These are phyloP conservation scores for Suillus paluster DNA, from an alignment of 768 basidiomycete species.

Conservation along the genomic window DNA sequence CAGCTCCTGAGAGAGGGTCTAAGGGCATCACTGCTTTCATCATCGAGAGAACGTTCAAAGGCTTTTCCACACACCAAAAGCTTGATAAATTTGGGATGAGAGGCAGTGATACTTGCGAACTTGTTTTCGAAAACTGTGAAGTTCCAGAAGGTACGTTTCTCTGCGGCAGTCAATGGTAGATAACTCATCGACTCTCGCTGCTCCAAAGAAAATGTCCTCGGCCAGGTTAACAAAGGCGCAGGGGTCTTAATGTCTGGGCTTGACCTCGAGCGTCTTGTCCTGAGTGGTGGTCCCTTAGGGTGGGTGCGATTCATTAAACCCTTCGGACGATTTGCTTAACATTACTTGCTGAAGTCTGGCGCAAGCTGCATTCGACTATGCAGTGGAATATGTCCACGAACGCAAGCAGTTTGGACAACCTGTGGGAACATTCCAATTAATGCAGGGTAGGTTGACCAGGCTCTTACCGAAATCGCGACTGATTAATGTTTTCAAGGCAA, in stretches of 20 bases:
- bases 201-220: constrained; percentile 78
- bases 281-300: constrained; percentile 93
- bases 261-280: constrained; percentile 88
- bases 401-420: constrained; percentile 89
- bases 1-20: constrained; percentile 72
- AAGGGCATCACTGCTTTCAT: constrained; percentile 95
- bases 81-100: constrained; percentile 97
- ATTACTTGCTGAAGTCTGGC: constrained; percentile 59
- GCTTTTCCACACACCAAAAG: constrained; percentile 89
- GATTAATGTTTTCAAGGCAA: constrained; percentile 52
- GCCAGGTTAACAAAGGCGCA: constrained; percentile 77
- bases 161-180: neutral
- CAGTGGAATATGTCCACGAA: constrained; percentile 90
- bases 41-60: constrained; percentile 79
- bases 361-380: constrained; percentile 92
- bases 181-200: constrained; percentile 1
- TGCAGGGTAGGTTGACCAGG: constrained; percentile 73
- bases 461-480: neutral
- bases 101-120: constrained; percentile 92
- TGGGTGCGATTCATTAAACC: constrained; percentile 31
- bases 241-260: constrained; percentile 93
- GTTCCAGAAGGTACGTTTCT: constrained; percentile 77
- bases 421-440: constrained; percentile 90
- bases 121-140: constrained; percentile 89
- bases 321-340: constrained; percentile 13